Evolutionary conservation across 345 rosid species (phyloP), one percentile per base, ranked within the genome.

Genomic region (Boechera retrofracta): DNA sequence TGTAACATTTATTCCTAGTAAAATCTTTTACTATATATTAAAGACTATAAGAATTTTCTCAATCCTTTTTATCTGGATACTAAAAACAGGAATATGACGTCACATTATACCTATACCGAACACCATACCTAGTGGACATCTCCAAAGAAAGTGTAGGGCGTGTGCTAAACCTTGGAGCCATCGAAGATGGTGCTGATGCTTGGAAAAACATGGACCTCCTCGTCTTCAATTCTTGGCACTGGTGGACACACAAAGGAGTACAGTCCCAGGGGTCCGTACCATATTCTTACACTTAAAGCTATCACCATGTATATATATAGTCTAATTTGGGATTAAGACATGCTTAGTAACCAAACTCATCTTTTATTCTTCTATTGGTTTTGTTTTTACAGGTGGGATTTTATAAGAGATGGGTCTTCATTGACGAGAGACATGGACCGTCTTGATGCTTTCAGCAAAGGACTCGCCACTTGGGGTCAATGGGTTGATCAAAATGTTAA

Each of bases 211-310:
- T 89, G 94, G 98, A 94, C 77, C 8, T 91, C 65, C 87, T 91
- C 66, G 62, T 94, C 81, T 94, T 94, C 82, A 94, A 94, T 77
- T 86, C 94, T 6, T 94, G 96, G 98, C 98, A 94, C 64, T 94
- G 98, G 98, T 94, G 98, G 98, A 83, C 87, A 42, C 98, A 91
- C 83, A 81, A 82, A 4, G 97, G 96, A 64, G 49, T 4, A 59
- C 81, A 70, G 2, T 81, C 92, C 31, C 93, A 88, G 73, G 82
- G 82, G 98, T 91, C 70, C 0, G 84, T 69, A 15, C 48, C 16
- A 61, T 62, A 44, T 33, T 15, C 16, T 31, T 71, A n/a, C 33
- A 42, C 65, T 42, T 47, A 11, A 28, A 33, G 16, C 7, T 7
- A n/a, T 9, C 48, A 28, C 10, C 48, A 51, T 36, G 10, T 36